Base-by-base conservation (phyloP, 1,284 basidiomycete genomes). In the Xanthoconium separans region DNA sequence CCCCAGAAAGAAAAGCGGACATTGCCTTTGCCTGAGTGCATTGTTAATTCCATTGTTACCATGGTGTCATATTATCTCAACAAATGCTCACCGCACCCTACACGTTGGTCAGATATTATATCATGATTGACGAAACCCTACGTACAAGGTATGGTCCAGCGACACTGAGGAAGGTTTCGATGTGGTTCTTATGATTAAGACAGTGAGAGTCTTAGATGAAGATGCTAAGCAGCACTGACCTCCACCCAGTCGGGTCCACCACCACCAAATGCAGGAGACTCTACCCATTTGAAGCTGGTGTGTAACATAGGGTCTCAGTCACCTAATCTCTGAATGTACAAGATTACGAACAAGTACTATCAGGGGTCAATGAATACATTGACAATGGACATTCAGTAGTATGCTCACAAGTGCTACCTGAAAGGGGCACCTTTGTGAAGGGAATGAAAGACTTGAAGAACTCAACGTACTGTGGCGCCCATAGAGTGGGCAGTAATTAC, bases 171-270 rank as follows among this genome's bases (percentile, higher is more conserved):
- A 91, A 86, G 0, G 89, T 80, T 69, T 93, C 91, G 46, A 95
- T 80, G 65, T 93, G 83, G 55, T 89, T 80, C 89, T 61, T 37
- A 36, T 34, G 37, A 51, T 61, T 37, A 39, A 39, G 39, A 51
- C 24, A 37, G 44, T 20, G 15, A 53, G 24, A 53, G 47, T 37
- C 24, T 42, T 9, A 16, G 16, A 44, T 10, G 2, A 44, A 16
- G 4, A 9, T 36, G 34, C 2, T 1, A 20, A n/a, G 4, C 31
- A 12, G n/a, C 15, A 44, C 55, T 44, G 55, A 89, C 89, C 77
- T 98, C 95, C 16, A 97, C 93, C 97, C 97, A 99, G 31, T 82
- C 76, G 2, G 85, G 75, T 2, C 96, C 97, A 16, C 94, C 96
- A 4, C 85, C 84, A 6, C 96, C 96, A 61, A 89, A 89, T 45